phyloP scores from a whole-genome alignment of 768 basidiomycete genomes.

The Leccinum arenicola region DNA sequence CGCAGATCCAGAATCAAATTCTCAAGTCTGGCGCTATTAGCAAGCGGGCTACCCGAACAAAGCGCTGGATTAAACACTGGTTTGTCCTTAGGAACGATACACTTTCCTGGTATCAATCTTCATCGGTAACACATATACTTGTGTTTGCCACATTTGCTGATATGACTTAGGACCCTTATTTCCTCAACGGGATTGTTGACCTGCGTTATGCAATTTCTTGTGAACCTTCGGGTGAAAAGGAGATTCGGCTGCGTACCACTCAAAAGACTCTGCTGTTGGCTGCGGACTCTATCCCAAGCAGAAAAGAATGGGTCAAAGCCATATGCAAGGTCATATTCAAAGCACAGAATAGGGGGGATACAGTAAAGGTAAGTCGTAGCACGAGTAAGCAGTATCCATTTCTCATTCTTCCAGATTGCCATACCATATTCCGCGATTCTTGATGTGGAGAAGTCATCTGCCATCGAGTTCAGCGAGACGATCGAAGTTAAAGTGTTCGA shows the following conservation, averaged over 20 bases:
- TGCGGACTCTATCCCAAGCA: constrained; percentile 78
- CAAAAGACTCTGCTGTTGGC: constrained; percentile 70
- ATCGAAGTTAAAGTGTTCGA: constrained; percentile 92
- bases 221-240: constrained; percentile 73
- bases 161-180: constrained; percentile 82
- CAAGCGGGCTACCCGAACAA: constrained; percentile 86
- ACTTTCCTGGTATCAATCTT: constrained; percentile 94
- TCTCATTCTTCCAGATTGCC: constrained; percentile 59
- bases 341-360: constrained; percentile 94
- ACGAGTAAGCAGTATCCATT: neutral
- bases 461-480: constrained; percentile 95
- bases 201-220: constrained; percentile 91
- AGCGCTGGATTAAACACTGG: constrained; percentile 95
- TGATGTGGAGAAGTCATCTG: constrained; percentile 83
- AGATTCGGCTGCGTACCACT: constrained; percentile 80
- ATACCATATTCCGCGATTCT: constrained; percentile 89
- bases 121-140: constrained; percentile 56
- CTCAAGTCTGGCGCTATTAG: constrained; percentile 88
- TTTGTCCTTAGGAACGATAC: constrained; percentile 95
- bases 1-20: constrained; percentile 68
- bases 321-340: constrained; percentile 94
- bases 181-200: constrained; percentile 95
- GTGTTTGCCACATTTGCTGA: constrained; percentile 7
- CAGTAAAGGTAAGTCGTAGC: constrained; percentile 67
- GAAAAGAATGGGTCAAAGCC: constrained; percentile 95